phyloP scores from a whole-genome alignment of 495 filamentous ascomycete species.

The Penicillium cinerascens region DNA sequence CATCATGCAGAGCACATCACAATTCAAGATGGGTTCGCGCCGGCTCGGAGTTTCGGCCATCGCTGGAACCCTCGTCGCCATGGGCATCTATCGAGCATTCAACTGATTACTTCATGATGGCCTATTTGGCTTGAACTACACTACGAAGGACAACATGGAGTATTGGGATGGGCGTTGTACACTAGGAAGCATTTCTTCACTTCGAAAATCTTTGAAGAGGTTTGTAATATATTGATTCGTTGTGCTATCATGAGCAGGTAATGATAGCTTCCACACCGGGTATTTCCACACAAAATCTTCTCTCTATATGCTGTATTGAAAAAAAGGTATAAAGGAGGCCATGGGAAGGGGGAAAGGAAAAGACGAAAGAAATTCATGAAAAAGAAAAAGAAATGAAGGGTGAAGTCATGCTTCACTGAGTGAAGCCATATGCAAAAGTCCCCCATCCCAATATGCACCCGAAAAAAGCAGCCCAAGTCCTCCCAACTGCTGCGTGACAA shows the following conservation, averaged over 20 bases:
- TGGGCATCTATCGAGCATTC: slow-evolving; percentile 61
- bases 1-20: slow-evolving; percentile 66
- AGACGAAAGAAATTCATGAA: slow-evolving; percentile 4
- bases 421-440: slow-evolving; percentile 34
- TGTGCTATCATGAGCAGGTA: slow-evolving; percentile 22
- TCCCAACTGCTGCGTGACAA: slow-evolving; percentile 36
- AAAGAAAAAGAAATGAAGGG: slow-evolving; percentile 5
- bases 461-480: slow-evolving; percentile 25
- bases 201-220: neutral
- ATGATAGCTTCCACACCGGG: slow-evolving; percentile 38
- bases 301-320: slow-evolving; percentile 39
- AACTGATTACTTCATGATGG: slow-evolving; percentile 36
- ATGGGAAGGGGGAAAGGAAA: slow-evolving; percentile 11
- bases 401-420: slow-evolving; percentile 10
- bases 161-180: neutral
- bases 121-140: neutral
- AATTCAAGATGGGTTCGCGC: slow-evolving; percentile 74
- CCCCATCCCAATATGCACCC: slow-evolving; percentile 41
- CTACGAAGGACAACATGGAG: neutral
- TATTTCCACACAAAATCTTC: slow-evolving; percentile 36
- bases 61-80: slow-evolving; percentile 62
- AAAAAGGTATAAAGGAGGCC: slow-evolving; percentile 9
- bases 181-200: neutral
- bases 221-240: slow-evolving; percentile 27
- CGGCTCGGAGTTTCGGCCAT: slow-evolving; percentile 67